These are phyloP conservation scores for Beauveria caledonica DNA, from an alignment of 2,329 filamentous ascomycete genomes.

Conservation along the genomic window DNA sequence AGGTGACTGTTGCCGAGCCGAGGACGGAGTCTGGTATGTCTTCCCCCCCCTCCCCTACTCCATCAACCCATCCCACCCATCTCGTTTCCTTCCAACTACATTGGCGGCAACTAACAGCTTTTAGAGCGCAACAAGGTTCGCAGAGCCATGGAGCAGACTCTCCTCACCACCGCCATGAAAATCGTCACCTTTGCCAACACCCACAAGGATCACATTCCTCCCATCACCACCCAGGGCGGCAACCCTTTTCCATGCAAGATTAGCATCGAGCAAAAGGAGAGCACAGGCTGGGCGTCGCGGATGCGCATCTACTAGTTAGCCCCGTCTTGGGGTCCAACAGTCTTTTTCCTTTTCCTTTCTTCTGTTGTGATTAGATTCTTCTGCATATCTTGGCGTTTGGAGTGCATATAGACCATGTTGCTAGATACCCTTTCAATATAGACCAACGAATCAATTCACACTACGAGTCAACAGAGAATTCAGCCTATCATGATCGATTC, in stretches of 20 bases:
- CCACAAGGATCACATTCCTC: slow-evolving; percentile 93
- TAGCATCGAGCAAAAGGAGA: slow-evolving; percentile 73
- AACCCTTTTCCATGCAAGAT: slow-evolving; percentile 97
- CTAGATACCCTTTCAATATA: slow-evolving; percentile 6
- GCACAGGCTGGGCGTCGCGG: slow-evolving; percentile 63
- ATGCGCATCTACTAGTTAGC: slow-evolving; percentile 62
- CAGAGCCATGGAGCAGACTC: slow-evolving; percentile 80
- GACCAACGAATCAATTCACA: background rate
- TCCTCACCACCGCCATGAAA: slow-evolving; percentile 81
- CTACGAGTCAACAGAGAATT: background rate
- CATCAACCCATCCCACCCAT: background rate
- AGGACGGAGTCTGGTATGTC: slow-evolving; percentile 74
- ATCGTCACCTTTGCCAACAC: slow-evolving; percentile 80
- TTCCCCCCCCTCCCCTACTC: background rate
- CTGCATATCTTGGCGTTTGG: slow-evolving; percentile 5
- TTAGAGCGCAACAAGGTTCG: slow-evolving; percentile 81
- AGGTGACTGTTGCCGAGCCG: slow-evolving; percentile 87
- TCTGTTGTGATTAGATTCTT: background rate
- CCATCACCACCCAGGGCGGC: slow-evolving; percentile 85
- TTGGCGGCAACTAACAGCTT: background rate
- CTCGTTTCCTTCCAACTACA: too few species aligned
- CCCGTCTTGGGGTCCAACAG: background rate
- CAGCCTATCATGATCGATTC: too few species aligned
- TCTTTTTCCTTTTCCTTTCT: background rate
- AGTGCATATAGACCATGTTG: background rate